Evolutionary conservation across 306 rosid genomes (phyloP), one percentile per base, ranked within the genome.

Genomic region (Prunus mume): DNA sequence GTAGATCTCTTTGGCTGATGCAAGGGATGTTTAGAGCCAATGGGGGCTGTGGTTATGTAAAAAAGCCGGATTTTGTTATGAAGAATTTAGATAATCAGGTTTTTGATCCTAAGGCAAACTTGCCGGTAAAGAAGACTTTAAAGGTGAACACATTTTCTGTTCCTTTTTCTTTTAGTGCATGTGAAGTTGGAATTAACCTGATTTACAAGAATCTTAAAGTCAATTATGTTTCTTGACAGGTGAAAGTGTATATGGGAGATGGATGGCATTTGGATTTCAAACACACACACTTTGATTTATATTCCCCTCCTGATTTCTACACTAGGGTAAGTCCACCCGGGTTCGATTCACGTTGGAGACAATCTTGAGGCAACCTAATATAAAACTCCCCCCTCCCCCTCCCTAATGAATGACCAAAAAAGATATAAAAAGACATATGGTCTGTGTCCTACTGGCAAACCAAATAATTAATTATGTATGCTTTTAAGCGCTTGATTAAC

Each of bases 261-360:
- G 96, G 96, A 67, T 90, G 96, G 96, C 85, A 83, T 47, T 69
- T 86, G 87, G 92, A 90, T 81, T 90, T 90, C 82, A 83, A 83
- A 73, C 86, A 86, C 30, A 90, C 92, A 73, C 89, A 90, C 88
- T 90, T 90, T 18, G 96, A 90, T 75, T 20, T 5, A 12, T 90
- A 85, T 80, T 90, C 96, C 10, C 96, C 96, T 0, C 96, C 96
- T 32, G 96, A 90, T 68, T 90, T 90, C 74, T 90, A 90, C 80
- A 82, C 81, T 46, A 85, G 86, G 84, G 96, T 90, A 72, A 78
- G 34, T 5, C 38, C 38, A 32, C 38, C 7, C 8, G 7, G 0
- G 0, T 32, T 32, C 8, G 6, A 32, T 32, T 32, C 38, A 32
- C 0, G 0, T 32, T 32, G 38, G 38, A 32, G 38, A 32, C 38